Evolutionary conservation across 2,329 filamentous ascomycete species (phyloP), one percentile per base, ranked within the genome.

Genomic region (Aspergillus sp.): DNA sequence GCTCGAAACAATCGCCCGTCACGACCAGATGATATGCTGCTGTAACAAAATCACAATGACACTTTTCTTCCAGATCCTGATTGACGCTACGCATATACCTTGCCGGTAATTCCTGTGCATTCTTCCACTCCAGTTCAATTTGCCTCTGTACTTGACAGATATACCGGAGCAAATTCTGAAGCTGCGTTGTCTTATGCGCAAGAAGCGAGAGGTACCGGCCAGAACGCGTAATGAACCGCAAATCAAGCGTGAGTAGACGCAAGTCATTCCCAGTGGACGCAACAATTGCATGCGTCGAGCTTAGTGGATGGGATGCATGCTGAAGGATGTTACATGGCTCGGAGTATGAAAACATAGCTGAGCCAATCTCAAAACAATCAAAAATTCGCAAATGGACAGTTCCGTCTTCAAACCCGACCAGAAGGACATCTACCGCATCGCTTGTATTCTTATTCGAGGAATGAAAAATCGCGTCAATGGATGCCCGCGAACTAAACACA

Each of bases 141-240:
- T 93, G 90, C 35, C 85, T 81, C 61, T 95, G 86, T 0, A 90
- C 87, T 70, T 96, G 91, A 56, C 86, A 86, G 45, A 96, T 83
- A 70, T 99, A 98, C 49, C 91, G 83, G 7, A 97, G 78, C 12
- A 98, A 75, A 62, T 95, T 96, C 66, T 96, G 91, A 15, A 98
- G 76, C 44, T 91, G 90, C 0, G 93, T 96, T 4, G 91, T 89
- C 67, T 96, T 96, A 15, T 89, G 91, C 0, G 93, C 89, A 12
- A 98, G 81, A 4, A 96, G 81, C 27, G 93, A 90, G 2, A 98
- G 79, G 68, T 96, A 90, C 56, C 92, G 85, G 3, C 90, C 90
- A 0, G 76, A 78, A 14, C 87, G 87, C 3, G 87, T 86, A 48
- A 96, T 85, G 68, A 96, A 96, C 0, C 88, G 86, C n/a, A 96